phyloP scores from a whole-genome alignment of 176 grass and related monocot species.

The Triticum turgidum region DNA sequence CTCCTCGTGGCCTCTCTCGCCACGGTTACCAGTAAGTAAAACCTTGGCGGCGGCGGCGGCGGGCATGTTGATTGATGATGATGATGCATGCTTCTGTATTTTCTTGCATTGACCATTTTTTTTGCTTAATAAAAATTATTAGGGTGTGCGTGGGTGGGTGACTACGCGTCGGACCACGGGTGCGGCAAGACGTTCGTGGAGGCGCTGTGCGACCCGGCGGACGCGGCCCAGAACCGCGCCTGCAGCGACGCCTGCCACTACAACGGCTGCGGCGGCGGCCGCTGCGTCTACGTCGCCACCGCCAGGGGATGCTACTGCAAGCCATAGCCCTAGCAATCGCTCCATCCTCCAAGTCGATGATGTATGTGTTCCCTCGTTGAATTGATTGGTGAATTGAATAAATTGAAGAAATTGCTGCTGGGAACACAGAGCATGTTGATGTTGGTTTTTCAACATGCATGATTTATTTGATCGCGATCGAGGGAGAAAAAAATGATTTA shows the following conservation, averaged over 20 bases:
- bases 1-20: background rate
- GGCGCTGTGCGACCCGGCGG: constrained; percentile 22
- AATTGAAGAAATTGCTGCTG: too few species aligned
- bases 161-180: constrained; percentile 22
- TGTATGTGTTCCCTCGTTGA: too few species aligned
- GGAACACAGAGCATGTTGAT: too few species aligned
- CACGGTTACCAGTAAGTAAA: constrained; percentile 15
- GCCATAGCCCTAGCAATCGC: too few species aligned
- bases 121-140: too few species aligned
- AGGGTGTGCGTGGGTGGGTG: constrained; percentile 36
- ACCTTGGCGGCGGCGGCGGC: background rate
- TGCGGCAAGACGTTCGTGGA: constrained; percentile 21
- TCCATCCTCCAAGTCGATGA: too few species aligned
- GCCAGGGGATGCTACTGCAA: constrained; percentile 29
- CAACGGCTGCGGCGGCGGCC: constrained; percentile 40
- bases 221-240: constrained; percentile 18
- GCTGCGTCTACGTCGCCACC: constrained; percentile 28
- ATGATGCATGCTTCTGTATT: background rate
- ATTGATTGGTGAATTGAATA: too few species aligned
- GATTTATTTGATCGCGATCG: background rate
- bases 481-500: background rate
- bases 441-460: too few species aligned
- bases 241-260: constrained; percentile 36
- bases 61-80: too few species aligned
- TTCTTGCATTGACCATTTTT: too few species aligned